Evolutionary conservation across 78 protist species (phyloP), one percentile per base, ranked within the genome.

Genomic region (Tieghemostelium lacteum): DNA sequence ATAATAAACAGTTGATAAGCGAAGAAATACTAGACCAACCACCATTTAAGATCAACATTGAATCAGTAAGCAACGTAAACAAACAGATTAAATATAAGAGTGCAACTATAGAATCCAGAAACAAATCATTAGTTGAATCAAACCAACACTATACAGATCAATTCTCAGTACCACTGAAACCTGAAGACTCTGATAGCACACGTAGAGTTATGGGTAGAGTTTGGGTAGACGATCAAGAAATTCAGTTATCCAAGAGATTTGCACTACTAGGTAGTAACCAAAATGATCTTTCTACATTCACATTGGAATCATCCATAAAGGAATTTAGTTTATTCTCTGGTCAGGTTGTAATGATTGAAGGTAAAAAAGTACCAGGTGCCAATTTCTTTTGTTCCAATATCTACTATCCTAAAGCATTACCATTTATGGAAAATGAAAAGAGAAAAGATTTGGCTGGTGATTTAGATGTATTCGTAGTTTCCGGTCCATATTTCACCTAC

Each of bases 331-430:
- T 83, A 57, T 83, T 69, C 49, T 3, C 67, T 4, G 91, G 91
- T n/a, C 91, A 83, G 42, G 20, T 83, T 8, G 3, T 69, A 1
- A 83, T 69, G 78, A 61, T 73, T 2, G 91, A 83, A 24, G 75
- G 77, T 24, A 34, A 49, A 37, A 69, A 69, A 24, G 52, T 60
- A 1, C 60, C 61, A 19, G 91, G 91, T 31, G 37, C 66, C 28
- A 58, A 83, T 33, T 67, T 83, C 24, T 50, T 19, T 24, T 83
- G 63, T 40, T 55, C 91, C 0, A 55, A 66, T 26, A 40, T 83
- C 24, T 83, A 83, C 29, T 57, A 74, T 74, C 91, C 91, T 39
- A 58, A 58, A 14, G 66, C 34, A 83, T 60, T 83, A 33, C 72
- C 63, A 37, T 58, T 69, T 62, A 22, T 45, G 22, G 7, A 12